Conservation (phyloP, 306 rosid species). For the Dalbergia cochinchinensis region DNA sequence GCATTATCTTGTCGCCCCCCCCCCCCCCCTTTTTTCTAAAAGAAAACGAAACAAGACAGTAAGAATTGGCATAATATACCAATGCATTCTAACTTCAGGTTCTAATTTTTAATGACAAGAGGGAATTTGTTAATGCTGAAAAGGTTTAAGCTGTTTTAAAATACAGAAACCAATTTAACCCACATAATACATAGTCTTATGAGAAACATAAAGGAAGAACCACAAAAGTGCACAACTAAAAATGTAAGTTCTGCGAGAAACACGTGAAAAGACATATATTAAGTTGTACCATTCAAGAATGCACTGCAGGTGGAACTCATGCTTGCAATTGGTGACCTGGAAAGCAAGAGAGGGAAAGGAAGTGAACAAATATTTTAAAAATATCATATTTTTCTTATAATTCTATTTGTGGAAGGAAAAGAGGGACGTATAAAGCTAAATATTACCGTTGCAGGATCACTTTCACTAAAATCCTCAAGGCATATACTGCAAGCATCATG, state of each 20-base stretch:
- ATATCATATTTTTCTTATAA: background rate
- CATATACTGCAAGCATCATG: slow-evolving; percentile 92
- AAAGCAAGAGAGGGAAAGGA: slow-evolving; percentile 39
- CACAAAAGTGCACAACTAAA: background rate
- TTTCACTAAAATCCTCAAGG: slow-evolving; percentile 81
- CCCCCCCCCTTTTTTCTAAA: no score
- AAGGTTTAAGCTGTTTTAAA: slow-evolving; percentile 22
- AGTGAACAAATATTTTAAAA: slow-evolving; percentile 28
- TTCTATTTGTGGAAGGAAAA: background rate
- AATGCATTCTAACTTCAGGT: no score
- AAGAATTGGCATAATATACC: no score
- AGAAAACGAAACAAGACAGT: no score
- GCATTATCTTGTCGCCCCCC: no score
- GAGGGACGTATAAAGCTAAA: background rate
- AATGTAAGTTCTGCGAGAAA: background rate
- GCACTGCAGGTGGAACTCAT: slow-evolving; percentile 91
- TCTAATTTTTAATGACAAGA: background rate
- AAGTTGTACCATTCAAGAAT: slow-evolving; percentile 84
- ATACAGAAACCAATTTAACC: background rate
- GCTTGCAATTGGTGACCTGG: slow-evolving; percentile 86
- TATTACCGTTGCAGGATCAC: slow-evolving; percentile 81
- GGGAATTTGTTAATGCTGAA: background rate
- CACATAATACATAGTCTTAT: background rate
- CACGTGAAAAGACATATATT: slow-evolving; percentile 13
- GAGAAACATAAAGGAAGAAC: background rate